A percentile compares a stretch with the other conserved stretches of the same genome.
These are phyloP conservation scores for Neurospora sp. DNA, from an alignment of 495 filamentous ascomycete genomes.

Conservation along the genomic window DNA sequence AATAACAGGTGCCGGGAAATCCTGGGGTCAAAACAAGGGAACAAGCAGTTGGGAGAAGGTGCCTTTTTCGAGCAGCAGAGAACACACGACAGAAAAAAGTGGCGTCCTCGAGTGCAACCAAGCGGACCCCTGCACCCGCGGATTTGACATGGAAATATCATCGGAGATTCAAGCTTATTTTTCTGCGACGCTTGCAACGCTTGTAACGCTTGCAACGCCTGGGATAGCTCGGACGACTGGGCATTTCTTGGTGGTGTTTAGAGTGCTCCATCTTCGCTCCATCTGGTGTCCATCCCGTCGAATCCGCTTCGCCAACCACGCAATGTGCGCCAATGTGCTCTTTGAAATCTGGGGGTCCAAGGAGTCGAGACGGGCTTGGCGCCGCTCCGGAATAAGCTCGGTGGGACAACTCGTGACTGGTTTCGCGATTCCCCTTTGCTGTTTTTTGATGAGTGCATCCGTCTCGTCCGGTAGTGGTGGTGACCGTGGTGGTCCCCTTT, in stretches of 20 bases:
- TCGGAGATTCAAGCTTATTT: slow-evolving; percentile 28
- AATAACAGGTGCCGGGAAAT: not conserved
- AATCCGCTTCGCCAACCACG: not conserved
- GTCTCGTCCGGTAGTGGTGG: not conserved
- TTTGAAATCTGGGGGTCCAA: not conserved
- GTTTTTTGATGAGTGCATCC: not conserved
- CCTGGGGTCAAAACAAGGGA: not conserved
- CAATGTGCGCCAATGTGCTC: not conserved
- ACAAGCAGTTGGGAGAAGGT: not conserved
- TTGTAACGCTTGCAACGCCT: not conserved
- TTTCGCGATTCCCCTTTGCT: not conserved
- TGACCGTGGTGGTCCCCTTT: not conserved
- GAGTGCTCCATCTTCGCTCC: not conserved
- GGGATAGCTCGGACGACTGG: not conserved
- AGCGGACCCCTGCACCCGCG: slow-evolving; percentile 11
- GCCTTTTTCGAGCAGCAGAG: not conserved
- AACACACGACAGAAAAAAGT: not conserved
- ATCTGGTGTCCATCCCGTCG: not conserved
- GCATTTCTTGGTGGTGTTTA: not conserved
- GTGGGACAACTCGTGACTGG: not conserved
- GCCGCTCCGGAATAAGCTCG: not conserved
- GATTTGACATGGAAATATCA: slow-evolving; percentile 21
- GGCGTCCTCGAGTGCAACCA: not conserved
- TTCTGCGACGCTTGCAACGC: slow-evolving; percentile 5
- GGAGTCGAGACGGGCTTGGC: not conserved